phyloP scores from a whole-genome alignment of 139 green algal genomes.

The Pseudopediastrum boryanum region DNA sequence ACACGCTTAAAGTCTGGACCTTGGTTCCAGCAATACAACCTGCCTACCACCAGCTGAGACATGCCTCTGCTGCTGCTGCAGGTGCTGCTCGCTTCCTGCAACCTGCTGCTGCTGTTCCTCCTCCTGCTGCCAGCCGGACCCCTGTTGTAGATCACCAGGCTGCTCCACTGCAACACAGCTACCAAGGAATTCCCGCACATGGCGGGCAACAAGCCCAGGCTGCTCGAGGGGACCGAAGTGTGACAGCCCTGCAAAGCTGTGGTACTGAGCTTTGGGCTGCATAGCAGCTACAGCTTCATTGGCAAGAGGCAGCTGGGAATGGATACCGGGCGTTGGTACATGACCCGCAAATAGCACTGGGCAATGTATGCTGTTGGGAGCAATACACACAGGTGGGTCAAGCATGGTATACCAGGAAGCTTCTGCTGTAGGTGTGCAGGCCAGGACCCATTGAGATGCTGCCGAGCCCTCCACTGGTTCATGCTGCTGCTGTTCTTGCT shows the following conservation, averaged over 20 bases:
- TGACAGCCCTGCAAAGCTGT: slow-evolving; percentile 4
- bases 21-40: too few species aligned
- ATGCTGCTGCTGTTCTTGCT: neutral
- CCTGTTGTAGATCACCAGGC: neutral
- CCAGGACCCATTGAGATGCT: neutral
- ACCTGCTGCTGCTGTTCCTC: neutral
- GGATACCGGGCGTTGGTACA: neutral
- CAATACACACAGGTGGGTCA: slow-evolving; percentile 5
- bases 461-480: neutral
- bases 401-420: slow-evolving; percentile 8
- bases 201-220: neutral
- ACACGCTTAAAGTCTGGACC: too few species aligned
- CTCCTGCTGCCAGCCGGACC: neutral
- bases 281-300: slow-evolving; percentile 10
- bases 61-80: neutral
- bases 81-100: neutral
- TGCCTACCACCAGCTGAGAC: too few species aligned
- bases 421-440: slow-evolving; percentile 1
- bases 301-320: slow-evolving; percentile 9
- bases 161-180: neutral
- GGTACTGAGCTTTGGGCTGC: neutral
- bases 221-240: slow-evolving; percentile 30
- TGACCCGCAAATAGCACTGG: neutral
- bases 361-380: neutral
- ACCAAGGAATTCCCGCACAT: neutral